Evolutionary conservation across 2,329 filamentous ascomycete species (phyloP).

Genomic region (Ophiostoma novo-ulmi): DNA sequence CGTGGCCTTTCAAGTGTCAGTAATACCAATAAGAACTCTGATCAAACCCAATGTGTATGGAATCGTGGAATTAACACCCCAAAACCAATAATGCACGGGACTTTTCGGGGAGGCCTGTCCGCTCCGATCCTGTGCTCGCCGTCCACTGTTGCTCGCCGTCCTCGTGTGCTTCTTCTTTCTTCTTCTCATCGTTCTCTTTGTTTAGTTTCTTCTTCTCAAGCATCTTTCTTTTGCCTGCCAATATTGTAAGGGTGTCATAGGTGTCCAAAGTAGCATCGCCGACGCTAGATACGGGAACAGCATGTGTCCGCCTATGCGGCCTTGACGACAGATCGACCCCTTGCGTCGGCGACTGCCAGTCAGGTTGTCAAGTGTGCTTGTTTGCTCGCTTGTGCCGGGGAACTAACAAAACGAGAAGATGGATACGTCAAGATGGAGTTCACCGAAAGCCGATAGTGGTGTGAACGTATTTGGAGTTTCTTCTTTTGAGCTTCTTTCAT

Average conservation of each 20-base stretch:
- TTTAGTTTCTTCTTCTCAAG: neutral
- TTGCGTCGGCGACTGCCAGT: constrained; percentile 9
- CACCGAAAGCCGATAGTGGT: neutral
- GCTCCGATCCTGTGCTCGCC: constrained; percentile 9
- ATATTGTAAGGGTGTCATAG: neutral
- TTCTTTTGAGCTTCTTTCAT: neutral
- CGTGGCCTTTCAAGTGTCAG: neutral
- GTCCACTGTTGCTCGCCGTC: neutral
- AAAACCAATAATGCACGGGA: constrained; percentile 6
- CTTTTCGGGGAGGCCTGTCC: neutral
- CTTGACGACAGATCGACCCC: neutral
- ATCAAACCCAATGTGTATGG: neutral
- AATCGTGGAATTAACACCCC: neutral
- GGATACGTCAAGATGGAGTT: neutral
- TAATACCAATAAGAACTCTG: neutral
- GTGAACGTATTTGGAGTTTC: neutral
- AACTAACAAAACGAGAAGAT: neutral
- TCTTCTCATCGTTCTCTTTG: neutral
- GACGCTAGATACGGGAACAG: neutral
- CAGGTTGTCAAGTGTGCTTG: neutral
- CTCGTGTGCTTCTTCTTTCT: neutral
- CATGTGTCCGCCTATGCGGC: neutral
- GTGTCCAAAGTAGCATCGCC: neutral
- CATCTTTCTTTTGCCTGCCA: neutral
- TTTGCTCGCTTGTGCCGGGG: neutral